phyloP scores from a whole-genome alignment of 2,329 filamentous ascomycete genomes.

The Penicillium sp. region DNA sequence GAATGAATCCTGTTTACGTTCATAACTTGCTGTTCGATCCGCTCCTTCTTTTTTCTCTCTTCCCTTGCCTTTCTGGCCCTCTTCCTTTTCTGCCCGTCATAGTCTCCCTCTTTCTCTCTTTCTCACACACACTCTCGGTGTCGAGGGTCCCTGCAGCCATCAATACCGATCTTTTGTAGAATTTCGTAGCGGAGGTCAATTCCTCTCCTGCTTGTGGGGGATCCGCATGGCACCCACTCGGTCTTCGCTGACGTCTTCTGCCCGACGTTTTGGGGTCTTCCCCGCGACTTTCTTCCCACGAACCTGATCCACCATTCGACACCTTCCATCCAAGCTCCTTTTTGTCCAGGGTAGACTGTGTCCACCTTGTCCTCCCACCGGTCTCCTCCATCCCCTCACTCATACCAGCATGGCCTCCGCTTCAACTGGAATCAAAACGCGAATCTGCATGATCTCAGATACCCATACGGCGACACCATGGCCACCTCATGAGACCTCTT shows the following conservation, averaged over 20 bases:
- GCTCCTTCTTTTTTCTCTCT: constrained; percentile 4
- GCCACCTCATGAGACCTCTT: constrained; percentile 13
- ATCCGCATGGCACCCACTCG: too few species aligned
- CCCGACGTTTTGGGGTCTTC: neutral
- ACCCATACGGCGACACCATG: constrained; percentile 32
- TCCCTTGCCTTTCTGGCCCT: constrained; percentile 1
- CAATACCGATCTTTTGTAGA: neutral
- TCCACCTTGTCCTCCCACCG: neutral
- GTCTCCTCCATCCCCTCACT: neutral
- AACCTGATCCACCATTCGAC: neutral
- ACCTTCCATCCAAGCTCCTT: neutral
- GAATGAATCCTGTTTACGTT: constrained; percentile 30
- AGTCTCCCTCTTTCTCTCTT: too few species aligned
- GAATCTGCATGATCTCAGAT: constrained; percentile 40
- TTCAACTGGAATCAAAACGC: constrained; percentile 30
- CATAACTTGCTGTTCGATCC: constrained; percentile 5
- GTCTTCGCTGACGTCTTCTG: neutral
- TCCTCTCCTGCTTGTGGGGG: neutral
- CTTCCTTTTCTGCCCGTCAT: neutral
- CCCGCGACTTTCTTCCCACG: neutral
- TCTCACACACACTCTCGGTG: neutral
- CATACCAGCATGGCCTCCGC: constrained; percentile 7
- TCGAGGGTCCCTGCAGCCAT: neutral
- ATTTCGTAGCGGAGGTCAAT: neutral
- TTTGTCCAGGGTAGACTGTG: neutral